Evolutionary conservation across 371 early-diverging fungal genomes (phyloP), one percentile per base, ranked within the genome.

Genomic region (Apophysomyces variabilis): DNA sequence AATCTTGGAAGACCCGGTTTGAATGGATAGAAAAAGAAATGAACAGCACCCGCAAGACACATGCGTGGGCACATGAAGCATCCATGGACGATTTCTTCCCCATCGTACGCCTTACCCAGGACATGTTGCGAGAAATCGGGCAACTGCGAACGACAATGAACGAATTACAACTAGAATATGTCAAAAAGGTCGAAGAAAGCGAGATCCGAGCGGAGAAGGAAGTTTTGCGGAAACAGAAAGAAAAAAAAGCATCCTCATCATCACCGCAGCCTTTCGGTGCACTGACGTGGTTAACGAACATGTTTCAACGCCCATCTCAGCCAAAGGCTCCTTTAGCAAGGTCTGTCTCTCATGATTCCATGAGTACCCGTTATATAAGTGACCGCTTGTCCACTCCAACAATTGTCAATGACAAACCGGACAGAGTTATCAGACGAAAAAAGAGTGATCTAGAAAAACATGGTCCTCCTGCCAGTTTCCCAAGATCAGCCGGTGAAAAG

Each of bases 111-210:
- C 72, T 88, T 2, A 73, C 88, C 5, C 91, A 91, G 68, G 83
- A 79, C 18, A 77, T 90, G 73, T 74, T 92, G 32, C 73, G 75
- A 11, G 90, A 90, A 65, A 83, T 90, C 54, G 87, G 80, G 41
- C 70, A 75, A n/a, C 69, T 84, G 58, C 76, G 85, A 36, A 79
- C 81, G 62, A 88, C 85, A 4, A 64, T 87, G 68, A 89, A 92
- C 73, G 88, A 89, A 60, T 70, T 89, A 18, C 85, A 87, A 61
- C 77, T 88, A 39, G 86, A 84, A 61, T 88, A 87, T 71, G 89
- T 85, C 26, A 86, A 79, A 18, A 80, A 87, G 41, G 80, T 91
- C 13, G 79, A 84, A 56, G 73, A 78, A 63, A 70, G 45, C 43
- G 73, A 69, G 13, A n/a, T 43, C 4, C 45, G 76, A 0, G 82